Evolutionary conservation across 106 monocot genomes (phyloP), one percentile per base, ranked within the genome.

Genomic region (Posidonia australis): DNA sequence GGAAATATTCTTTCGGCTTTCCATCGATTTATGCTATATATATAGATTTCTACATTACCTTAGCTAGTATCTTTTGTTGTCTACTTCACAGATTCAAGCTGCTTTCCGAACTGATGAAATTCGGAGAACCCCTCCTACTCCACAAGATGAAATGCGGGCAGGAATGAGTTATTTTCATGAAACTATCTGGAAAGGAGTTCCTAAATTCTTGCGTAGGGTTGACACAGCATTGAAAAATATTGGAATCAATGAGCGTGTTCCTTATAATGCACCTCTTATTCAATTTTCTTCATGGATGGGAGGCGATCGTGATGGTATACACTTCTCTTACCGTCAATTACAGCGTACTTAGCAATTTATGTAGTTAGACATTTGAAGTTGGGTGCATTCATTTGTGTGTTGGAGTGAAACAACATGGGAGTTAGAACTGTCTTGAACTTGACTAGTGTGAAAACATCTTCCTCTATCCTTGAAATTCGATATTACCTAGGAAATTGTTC

Each of bases 251-350:
- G 90, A 96, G 28, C 90, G 94, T 58, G 76, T 96, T 31, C 94
- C 94, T 68, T 84, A 96, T 57, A 96, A 96, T 82, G 90, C 84
- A 36, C 90, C 90, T 75, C 82, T 96, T 70, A 90, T 96, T 65
- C 94, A 96, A 60, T 96, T 96, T 58, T 96, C 94, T 59, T 96
- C 94, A 63, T 96, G 94, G 94, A 96, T 96, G 90, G 94, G 94
- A 66, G 94, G 94, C 20, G 94, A 96, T 67, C 90, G 94, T 77
- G 94, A 96, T 80, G 94, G 94, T 96, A 10, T 17, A 27, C 13
- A 0, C 26, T 6, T 16, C 27, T 13, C 58, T 28, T 25, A 20
- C 26, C 0, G 10, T 49, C 13, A 49, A 0, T 45, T 45, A 13
- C 13, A 45, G 44, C 44, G 11, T 45, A 13, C 7, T 45, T 10